Conservation (phyloP, 108 stramenopile species). For the Nannochloropsis gaditana region DNA sequence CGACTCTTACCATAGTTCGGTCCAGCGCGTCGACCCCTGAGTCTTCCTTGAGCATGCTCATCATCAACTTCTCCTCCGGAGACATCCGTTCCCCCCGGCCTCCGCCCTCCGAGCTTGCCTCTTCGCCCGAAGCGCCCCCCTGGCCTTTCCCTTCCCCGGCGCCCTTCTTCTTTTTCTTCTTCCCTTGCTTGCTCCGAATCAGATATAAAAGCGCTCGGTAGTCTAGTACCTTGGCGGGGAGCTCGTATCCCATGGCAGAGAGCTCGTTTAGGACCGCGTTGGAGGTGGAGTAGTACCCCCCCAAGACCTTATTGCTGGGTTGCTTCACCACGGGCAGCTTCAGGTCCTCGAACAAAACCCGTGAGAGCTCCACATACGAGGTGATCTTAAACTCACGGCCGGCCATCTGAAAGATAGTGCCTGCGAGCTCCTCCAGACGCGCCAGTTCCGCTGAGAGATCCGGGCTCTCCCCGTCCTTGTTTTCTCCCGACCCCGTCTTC, state of each 20-base stretch:
- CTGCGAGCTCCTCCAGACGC: not conserved
- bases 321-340: not conserved
- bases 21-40: not conserved
- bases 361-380: not conserved
- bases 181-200: conserved; percentile 4
- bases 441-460: not conserved
- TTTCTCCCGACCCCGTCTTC: too few species aligned
- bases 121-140: not conserved
- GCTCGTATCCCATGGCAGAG: conserved; percentile 17
- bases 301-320: not conserved
- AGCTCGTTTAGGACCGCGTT: not conserved
- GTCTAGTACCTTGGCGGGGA: not conserved
- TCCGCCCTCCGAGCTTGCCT: not conserved
- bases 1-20: not conserved
- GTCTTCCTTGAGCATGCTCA: not conserved
- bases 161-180: not conserved
- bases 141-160: conserved; percentile 14
- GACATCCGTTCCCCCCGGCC: not conserved
- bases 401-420: not conserved
- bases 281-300: not conserved
- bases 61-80: not conserved
- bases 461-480: not conserved
- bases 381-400: conserved; percentile 1
- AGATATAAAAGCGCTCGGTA: conserved; percentile 14
- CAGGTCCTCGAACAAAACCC: not conserved